These are phyloP conservation scores for Typha latifolia DNA, from an alignment of 176 grass and related monocot genomes.

Conservation along the genomic window DNA sequence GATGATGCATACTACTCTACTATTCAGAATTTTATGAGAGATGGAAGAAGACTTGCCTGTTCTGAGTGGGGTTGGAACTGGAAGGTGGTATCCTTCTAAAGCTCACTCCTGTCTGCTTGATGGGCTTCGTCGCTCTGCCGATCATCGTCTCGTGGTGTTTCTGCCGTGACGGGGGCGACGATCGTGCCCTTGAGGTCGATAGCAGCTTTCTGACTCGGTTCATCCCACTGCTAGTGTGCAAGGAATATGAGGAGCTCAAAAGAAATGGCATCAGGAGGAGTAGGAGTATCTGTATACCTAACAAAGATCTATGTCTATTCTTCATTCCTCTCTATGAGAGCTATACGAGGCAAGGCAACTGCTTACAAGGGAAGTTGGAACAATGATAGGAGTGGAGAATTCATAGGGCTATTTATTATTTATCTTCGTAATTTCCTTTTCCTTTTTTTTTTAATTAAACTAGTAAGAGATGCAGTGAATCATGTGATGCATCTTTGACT, in stretches of 20 bases:
- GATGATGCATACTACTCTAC: too few relatives aligned
- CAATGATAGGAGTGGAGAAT: not conserved
- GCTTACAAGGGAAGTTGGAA: not conserved
- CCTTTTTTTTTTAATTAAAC: not conserved
- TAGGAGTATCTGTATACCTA: not conserved
- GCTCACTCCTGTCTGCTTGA: constrained; percentile 3
- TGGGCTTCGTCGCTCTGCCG: not conserved
- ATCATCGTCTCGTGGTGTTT: not conserved
- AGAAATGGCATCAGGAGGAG: not conserved
- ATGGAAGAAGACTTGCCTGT: not conserved
- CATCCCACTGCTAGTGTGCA: not conserved
- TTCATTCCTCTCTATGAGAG: constrained; percentile 2
- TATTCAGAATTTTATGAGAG: too few relatives aligned
- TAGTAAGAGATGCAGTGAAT: constrained; percentile 1
- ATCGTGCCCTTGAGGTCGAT: too few relatives aligned
- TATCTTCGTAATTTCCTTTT: not conserved
- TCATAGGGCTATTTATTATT: not conserved
- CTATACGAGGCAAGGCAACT: not conserved
- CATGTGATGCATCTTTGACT: constrained; percentile 25
- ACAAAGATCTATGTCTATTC: not conserved
- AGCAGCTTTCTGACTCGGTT: constrained; percentile 5
- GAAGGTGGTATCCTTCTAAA: constrained; percentile 23
- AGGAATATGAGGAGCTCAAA: not conserved
- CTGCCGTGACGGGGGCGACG: not conserved
- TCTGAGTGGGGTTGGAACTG: constrained; percentile 12